Evolutionary conservation across 2,329 filamentous ascomycete species (phyloP).

Genomic region (Ceratocystis albifundus): DNA sequence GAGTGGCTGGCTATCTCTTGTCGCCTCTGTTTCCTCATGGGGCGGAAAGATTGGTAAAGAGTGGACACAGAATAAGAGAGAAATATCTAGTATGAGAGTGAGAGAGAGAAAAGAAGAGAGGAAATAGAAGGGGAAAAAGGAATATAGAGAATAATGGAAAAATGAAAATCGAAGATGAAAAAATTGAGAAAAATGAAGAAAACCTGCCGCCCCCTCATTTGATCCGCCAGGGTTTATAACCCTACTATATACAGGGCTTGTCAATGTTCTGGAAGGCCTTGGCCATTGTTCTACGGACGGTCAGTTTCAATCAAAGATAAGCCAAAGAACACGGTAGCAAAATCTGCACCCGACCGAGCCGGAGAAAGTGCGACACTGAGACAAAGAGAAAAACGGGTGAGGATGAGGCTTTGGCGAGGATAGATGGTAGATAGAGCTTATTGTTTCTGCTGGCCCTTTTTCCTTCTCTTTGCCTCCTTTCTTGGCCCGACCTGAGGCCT

Average conservation of each 20-base stretch:
- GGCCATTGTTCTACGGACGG: background rate
- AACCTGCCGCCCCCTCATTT: too few species aligned
- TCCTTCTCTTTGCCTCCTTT: background rate
- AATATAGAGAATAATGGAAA: too few species aligned
- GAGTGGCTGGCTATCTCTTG: background rate
- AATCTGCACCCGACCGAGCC: background rate
- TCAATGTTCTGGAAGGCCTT: background rate
- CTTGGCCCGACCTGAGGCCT: background rate
- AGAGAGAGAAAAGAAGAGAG: too few species aligned
- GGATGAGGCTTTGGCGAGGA: too few species aligned
- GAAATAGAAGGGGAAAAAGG: too few species aligned
- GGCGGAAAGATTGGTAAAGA: background rate
- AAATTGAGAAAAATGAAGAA: background rate
- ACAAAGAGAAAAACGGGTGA: background rate
- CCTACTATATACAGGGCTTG: too few species aligned
- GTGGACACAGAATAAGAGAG: background rate
- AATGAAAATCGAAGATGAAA: background rate
- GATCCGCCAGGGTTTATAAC: too few species aligned
- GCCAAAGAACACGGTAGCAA: background rate
- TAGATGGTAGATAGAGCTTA: background rate
- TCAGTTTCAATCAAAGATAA: background rate
- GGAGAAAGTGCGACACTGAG: background rate
- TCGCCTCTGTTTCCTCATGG: slow-evolving; percentile 2
- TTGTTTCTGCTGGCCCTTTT: background rate
- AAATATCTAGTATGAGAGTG: too few species aligned